Evolutionary conservation across 2,329 filamentous ascomycete species (phyloP), one percentile per base, ranked within the genome.

Genomic region (Lachnum nothofagi): DNA sequence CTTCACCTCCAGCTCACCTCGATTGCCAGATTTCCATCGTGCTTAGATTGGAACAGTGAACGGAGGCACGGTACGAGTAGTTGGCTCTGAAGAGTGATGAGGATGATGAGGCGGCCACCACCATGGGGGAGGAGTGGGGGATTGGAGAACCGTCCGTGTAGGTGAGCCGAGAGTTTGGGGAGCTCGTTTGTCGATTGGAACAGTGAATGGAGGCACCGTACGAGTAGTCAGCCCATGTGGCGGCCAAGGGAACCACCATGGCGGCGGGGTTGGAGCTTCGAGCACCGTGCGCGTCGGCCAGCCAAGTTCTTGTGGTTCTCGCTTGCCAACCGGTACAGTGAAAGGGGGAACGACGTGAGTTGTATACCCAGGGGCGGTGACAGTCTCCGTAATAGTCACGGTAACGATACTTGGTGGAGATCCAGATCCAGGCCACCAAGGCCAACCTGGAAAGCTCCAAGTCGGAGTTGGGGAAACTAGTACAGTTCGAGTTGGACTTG

Each of bases 221-320:
- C 43, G 29, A 3, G 48, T 51, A 7, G 23, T 39, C n/a, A 38
- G 43, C 14, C 33, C 38, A 14, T 7, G 16, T 17, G 4, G 29
- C 23, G 9, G 37, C 22, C 9, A 20, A 17, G 22, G 2, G 10
- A 24, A 16, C 31, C 31, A 34, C 31, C 31, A 34, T 6, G 19
- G 41, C 17, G 10, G 14, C 22, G 16, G 40, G 16, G 22, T 25
- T 27, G 40, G 46, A 37, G 20, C 10, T 27, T 42, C 6, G 16
- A 39, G 22, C 12, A 44, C 42, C 10, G 29, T 46, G 22, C 39
- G 24, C 12, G 44, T 46, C 17, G 46, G 46, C 19, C 16, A 42
- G 4, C 43, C 51, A 23, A 53, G 44, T 5, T 7, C 37, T 24
- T 53, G 51, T 22, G 51, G 51, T 4, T 49, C 42, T 39, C 50